Evolutionary conservation across 768 basidiomycete species (phyloP).

Genomic region (Termitomyces eurrhizus): DNA sequence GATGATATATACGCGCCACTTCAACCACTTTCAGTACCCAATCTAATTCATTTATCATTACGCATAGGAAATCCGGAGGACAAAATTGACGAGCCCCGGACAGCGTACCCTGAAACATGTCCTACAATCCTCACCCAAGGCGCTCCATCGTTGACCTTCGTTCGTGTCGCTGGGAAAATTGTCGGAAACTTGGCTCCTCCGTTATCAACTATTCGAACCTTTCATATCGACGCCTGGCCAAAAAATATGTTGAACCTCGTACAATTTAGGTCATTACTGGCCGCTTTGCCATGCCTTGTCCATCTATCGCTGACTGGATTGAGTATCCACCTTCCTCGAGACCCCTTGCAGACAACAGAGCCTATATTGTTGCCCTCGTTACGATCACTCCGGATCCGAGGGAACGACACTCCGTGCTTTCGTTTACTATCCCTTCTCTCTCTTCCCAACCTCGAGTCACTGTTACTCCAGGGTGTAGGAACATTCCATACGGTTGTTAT

Average conservation of each 20-base stretch:
- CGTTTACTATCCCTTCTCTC: slow-evolving; percentile 32
- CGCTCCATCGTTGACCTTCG: slow-evolving; percentile 31
- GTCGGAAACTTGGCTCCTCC: slow-evolving; percentile 38
- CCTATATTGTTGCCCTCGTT: slow-evolving; percentile 32
- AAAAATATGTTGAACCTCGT: slow-evolving; percentile 29
- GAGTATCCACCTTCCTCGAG: slow-evolving; percentile 30
- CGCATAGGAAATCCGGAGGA: slow-evolving; percentile 26
- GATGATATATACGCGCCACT: slow-evolving; percentile 27
- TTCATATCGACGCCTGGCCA: slow-evolving; percentile 42
- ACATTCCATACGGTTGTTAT: slow-evolving; percentile 29
- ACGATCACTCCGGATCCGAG: slow-evolving; percentile 37
- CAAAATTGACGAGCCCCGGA: slow-evolving; percentile 23
- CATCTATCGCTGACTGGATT: slow-evolving; percentile 41
- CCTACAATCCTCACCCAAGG: slow-evolving; percentile 29
- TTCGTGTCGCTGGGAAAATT: slow-evolving; percentile 39
- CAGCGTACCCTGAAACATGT: slow-evolving; percentile 22
- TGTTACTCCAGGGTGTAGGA: slow-evolving; percentile 32
- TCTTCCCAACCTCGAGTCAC: slow-evolving; percentile 31
- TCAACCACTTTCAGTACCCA: slow-evolving; percentile 23
- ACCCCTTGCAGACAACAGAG: slow-evolving; percentile 22
- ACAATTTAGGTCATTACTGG: slow-evolving; percentile 32
- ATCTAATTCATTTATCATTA: slow-evolving; percentile 37
- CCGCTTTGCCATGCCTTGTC: slow-evolving; percentile 29
- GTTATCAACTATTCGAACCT: slow-evolving; percentile 28
- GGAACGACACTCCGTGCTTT: slow-evolving; percentile 28